Evolutionary conservation across 805 yeast species (phyloP).

Genomic region (Saccharomycopsis sp.): DNA sequence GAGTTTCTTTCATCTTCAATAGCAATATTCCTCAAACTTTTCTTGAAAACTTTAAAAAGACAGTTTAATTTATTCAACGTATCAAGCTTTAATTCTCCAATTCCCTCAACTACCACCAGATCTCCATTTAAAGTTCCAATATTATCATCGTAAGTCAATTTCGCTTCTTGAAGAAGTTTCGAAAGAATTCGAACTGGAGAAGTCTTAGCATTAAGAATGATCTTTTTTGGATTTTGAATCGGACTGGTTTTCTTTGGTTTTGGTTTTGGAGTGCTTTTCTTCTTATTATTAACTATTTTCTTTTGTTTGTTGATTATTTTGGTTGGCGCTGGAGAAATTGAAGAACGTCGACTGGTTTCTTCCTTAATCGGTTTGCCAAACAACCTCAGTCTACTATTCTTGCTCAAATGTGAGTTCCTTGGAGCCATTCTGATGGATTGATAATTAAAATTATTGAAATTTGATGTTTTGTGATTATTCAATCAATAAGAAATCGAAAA

Average conservation of each 20-base stretch:
- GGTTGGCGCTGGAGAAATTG: not conserved
- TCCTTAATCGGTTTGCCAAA: constrained; percentile 3
- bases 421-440: too few relatives aligned
- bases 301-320: not conserved
- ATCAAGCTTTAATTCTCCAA: constrained; percentile 6
- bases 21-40: constrained; percentile 5
- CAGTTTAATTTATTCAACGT: constrained; percentile 9
- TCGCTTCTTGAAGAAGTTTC: constrained; percentile 42
- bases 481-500: too few relatives aligned
- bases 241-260: too few relatives aligned
- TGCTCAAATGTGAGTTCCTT: constrained; percentile 10
- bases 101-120: constrained; percentile 22
- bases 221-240: too few relatives aligned
- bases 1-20: constrained; percentile 14
- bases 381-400: constrained; percentile 8
- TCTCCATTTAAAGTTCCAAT: constrained; percentile 56
- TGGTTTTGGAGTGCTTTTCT: too few relatives aligned
- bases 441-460: too few relatives aligned
- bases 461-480: too few relatives aligned
- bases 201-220: too few relatives aligned
- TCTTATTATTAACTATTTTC: not conserved
- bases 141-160: constrained; percentile 45
- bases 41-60: constrained; percentile 7
- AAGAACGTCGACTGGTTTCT: not conserved
- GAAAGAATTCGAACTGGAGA: constrained; percentile 33